A percentile compares a stretch with the other conserved stretches of the same genome.
These are phyloP conservation scores for Pterocarpus santalinus DNA, from an alignment of 306 rosid genomes.

Conservation along the genomic window DNA sequence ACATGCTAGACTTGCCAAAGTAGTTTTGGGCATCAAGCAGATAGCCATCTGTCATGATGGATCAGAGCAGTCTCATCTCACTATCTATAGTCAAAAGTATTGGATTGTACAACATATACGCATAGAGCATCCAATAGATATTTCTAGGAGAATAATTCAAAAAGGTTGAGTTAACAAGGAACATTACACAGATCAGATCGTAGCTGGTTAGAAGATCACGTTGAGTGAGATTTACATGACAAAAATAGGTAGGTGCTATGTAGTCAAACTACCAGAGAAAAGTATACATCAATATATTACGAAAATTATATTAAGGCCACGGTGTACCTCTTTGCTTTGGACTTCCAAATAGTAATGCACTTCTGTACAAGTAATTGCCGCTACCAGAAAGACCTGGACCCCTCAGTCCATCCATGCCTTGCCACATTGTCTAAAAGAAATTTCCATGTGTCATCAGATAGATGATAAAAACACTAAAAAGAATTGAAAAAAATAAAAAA, in stretches of 20 bases:
- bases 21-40: constrained; percentile 40
- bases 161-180: too few relatives aligned
- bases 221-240: too few relatives aligned
- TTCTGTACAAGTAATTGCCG: constrained; percentile 56
- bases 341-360: constrained; percentile 52
- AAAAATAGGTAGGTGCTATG: too few relatives aligned
- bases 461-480: background rate
- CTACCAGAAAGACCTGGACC: constrained; percentile 64
- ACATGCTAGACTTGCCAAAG: constrained; percentile 48
- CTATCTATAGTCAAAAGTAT: too few relatives aligned
- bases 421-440: constrained; percentile 57
- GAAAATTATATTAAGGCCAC: background rate
- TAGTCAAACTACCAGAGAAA: too few relatives aligned
- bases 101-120: too few relatives aligned
- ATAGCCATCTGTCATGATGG: constrained; percentile 43
- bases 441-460: background rate
- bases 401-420: constrained; percentile 60
- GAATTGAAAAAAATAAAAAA: background rate
- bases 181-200: too few relatives aligned
- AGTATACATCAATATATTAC: too few relatives aligned
- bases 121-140: too few relatives aligned
- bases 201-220: too few relatives aligned
- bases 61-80: too few relatives aligned
- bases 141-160: too few relatives aligned
- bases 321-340: constrained; percentile 50